Evolutionary conservation across 2,329 filamentous ascomycete genomes (phyloP).

Genomic region (Fusarium concolor): DNA sequence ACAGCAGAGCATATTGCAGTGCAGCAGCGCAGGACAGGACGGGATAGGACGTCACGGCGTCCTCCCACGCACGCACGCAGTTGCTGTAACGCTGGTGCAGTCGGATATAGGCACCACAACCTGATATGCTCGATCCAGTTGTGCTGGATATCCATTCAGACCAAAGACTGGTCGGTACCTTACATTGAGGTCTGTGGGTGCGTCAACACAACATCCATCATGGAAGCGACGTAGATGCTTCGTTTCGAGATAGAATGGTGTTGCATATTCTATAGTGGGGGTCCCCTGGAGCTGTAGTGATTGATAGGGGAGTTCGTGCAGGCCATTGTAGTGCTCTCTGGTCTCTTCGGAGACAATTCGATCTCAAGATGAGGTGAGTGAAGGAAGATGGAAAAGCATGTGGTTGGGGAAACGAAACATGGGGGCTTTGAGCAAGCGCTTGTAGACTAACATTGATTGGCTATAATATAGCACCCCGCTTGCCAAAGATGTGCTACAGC

Average conservation of each 20-base stretch:
- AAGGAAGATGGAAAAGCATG: slow-evolving; percentile 43
- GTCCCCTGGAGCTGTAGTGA: slow-evolving; percentile 11
- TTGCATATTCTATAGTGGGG: slow-evolving; percentile 17
- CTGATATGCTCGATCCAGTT: slow-evolving; percentile 38
- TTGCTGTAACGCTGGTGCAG: slow-evolving; percentile 35
- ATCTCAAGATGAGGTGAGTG: slow-evolving; percentile 29
- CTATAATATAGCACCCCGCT: slow-evolving; percentile 9
- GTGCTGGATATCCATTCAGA: slow-evolving; percentile 16
- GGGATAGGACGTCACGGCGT: slow-evolving; percentile 9
- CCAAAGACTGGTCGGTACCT: slow-evolving; percentile 40
- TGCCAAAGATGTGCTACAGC: slow-evolving; percentile 45
- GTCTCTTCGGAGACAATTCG: slow-evolving; percentile 7
- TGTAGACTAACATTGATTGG: slow-evolving; percentile 29
- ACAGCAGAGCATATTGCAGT: slow-evolving; percentile 34
- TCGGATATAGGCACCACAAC: slow-evolving; percentile 27
- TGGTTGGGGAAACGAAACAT: slow-evolving; percentile 49
- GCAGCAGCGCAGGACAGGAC: slow-evolving; percentile 24
- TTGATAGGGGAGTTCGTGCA: neutral
- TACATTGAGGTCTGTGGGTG: slow-evolving; percentile 39
- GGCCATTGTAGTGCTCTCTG: neutral
- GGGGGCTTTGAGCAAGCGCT: slow-evolving; percentile 34
- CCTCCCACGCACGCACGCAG: slow-evolving; percentile 24
- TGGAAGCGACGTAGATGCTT: slow-evolving; percentile 31
- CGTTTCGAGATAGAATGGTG: slow-evolving; percentile 15
- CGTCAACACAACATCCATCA: slow-evolving; percentile 31